Base-by-base conservation (phyloP, 2,329 filamentous ascomycete species). In the Clonostachys chloroleuca region DNA sequence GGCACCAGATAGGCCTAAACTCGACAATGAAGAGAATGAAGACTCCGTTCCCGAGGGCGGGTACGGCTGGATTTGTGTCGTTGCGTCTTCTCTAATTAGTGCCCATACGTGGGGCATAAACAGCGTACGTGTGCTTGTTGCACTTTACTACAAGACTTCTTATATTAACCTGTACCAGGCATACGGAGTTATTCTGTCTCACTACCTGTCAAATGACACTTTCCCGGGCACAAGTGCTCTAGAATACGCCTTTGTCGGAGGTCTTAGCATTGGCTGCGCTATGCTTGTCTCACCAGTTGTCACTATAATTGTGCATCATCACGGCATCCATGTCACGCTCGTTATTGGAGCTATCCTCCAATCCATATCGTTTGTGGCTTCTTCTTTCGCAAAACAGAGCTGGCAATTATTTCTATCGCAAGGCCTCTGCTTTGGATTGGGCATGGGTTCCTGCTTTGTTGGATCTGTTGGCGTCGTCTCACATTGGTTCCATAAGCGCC, bases 331-430 rank as follows among this genome's bases (percentile, higher is more conserved):
- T 5, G 44, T 52, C 4, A 63, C 66, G 0, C 68, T 84, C 56
- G 54, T 81, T 3, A 62, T 80, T 7, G 78, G 80, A 0, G 75
- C 79, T 0, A 16, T 78, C 2, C 70, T 79, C 1, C 78, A 77
- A 0, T 64, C 72, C 7, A 67, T 67, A 0, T 75, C 73, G 6
- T 64, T 84, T 24, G 72, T 83, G 7, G 67, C 68, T 1, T 75
- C 81, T 0, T 75, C 70, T 5, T 78, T 81, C 44, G 69, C 78
- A 0, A 69, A 55, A 1, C 47, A 69, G 9, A 75, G 80, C 12
- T 84, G 80, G 80, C 80, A 84, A 10, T 64, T 85, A 0, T 83
- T 83, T 48, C 65, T 86, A 0, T 70, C 67, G 2, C 81, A 84
- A 51, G 81, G 81, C 1, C 57, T 83, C 1, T 75, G 77, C 47